phyloP scores from a whole-genome alignment of 345 rosid genomes.

The Populus ilicifolia region DNA sequence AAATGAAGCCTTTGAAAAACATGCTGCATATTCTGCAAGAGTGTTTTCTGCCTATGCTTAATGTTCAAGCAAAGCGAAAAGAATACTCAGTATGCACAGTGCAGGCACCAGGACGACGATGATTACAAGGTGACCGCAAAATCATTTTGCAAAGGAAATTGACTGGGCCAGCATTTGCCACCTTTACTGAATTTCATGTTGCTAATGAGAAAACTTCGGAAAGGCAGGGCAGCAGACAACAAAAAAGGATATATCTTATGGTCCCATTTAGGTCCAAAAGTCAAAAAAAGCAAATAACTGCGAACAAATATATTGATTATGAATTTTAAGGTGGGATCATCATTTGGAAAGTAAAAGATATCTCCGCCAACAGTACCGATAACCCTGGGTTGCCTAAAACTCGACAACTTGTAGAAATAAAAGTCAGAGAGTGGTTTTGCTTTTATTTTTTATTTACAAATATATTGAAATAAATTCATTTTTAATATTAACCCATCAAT shows the following conservation, averaged over 20 bases:
- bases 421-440: slow-evolving; percentile 18
- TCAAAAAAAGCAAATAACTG: slow-evolving; percentile 17
- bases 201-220: slow-evolving; percentile 17
- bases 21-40: no score
- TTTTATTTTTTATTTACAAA: no score
- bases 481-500: no score
- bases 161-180: slow-evolving; percentile 22
- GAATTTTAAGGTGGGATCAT: slow-evolving; percentile 9
- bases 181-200: slow-evolving; percentile 23
- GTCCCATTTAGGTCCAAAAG: slow-evolving; percentile 19
- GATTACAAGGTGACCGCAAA: slow-evolving; percentile 3
- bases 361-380: slow-evolving; percentile 11
- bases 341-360: slow-evolving; percentile 23
- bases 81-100: background rate
- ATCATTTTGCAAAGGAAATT: slow-evolving; percentile 15
- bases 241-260: slow-evolving; percentile 1
- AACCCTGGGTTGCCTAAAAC: slow-evolving; percentile 29
- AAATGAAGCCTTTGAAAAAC: no score
- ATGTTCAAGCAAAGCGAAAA: background rate
- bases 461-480: no score
- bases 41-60: background rate
- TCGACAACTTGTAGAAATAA: slow-evolving; percentile 17
- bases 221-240: slow-evolving; percentile 21
- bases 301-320: background rate
- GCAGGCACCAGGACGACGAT: background rate